Base-by-base conservation (phyloP, 2,329 filamentous ascomycete genomes). In the Metarhizium sp. region DNA sequence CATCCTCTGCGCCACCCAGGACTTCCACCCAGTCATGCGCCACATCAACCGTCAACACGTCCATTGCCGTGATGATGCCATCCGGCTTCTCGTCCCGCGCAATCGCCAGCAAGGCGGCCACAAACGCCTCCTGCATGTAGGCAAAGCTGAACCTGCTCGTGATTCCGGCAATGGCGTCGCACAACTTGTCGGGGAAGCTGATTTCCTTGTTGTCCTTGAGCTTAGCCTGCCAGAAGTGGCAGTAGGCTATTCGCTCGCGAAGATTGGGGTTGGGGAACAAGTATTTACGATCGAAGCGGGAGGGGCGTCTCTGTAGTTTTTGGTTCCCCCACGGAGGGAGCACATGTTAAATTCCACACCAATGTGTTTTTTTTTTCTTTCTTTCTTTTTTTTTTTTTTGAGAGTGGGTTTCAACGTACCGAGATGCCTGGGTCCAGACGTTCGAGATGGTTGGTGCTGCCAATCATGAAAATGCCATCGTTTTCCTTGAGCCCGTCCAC, bases 391-490 rank as follows among this genome's bases (percentile, higher is more conserved):
- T 18, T 1, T 18, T 36, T 36, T 5, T 36, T 8, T 13, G 13
- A 8, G 5, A 6, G 34, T 36, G 13, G 34, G 11, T n/a, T 43
- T 25, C 25, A 25, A 16, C 72, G 64, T 63, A 77, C 74, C 8
- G 79, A 75, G 32, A 85, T 85, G 20, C 84, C 85, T 0, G 85
- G 84, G 59, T 88, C 85, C 5, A 89, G 70, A 2, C 78, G 75
- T 40, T 88, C 84, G 5, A 88, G 74, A 60, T 83, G 78, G 62
- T 87, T 87, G 0, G 84, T 87, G 53, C 78, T 82, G 34, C 80
- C 83, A 32, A 87, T 75, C 71, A 89, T 86, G 61, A 88, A 78
- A 53, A 88, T 87, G 11, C 86, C 86, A 59, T 88, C 82, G 59
- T 89, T 89, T 59, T 75, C 78, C 61, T 81, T 80, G 11, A 89